phyloP scores from a whole-genome alignment of 106 monocot species.

The Platanthera guangdongensis region DNA sequence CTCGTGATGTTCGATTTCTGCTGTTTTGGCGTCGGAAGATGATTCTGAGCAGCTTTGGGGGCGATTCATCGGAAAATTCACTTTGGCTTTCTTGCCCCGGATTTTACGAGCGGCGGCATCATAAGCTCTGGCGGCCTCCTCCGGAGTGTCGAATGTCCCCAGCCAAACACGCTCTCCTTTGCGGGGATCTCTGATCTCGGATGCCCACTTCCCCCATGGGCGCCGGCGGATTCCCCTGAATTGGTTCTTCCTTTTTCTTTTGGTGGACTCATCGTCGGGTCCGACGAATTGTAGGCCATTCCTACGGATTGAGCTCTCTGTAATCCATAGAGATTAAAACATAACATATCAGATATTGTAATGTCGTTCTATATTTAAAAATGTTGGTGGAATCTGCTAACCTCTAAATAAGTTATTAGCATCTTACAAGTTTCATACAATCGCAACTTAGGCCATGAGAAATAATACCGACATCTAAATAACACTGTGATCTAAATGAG shows the following conservation, averaged over 20 bases:
- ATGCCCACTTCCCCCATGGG: conserved; percentile 64
- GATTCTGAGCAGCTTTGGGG: conserved; percentile 6
- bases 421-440: too few species aligned
- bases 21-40: background rate
- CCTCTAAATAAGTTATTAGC: too few species aligned
- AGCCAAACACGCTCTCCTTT: conserved; percentile 56
- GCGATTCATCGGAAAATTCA: conserved; percentile 40
- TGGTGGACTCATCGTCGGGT: conserved; percentile 13
- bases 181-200: conserved; percentile 51
- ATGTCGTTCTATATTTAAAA: too few species aligned
- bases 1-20: conserved; percentile 2
- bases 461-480: too few species aligned
- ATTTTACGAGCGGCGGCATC: conserved; percentile 44
- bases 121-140: conserved; percentile 58
- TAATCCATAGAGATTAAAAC: background rate
- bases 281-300: conserved; percentile 13
- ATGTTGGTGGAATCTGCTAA: too few species aligned
- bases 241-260: conserved; percentile 45
- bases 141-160: conserved; percentile 49
- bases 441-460: too few species aligned
- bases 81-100: conserved; percentile 52
- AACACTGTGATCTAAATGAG: too few species aligned
- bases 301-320: conserved; percentile 4
- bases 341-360: too few species aligned
- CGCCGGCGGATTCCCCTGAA: conserved; percentile 53